phyloP scores from a whole-genome alignment of 1,284 basidiomycete species.

The Mycosarcoma maydis region DNA sequence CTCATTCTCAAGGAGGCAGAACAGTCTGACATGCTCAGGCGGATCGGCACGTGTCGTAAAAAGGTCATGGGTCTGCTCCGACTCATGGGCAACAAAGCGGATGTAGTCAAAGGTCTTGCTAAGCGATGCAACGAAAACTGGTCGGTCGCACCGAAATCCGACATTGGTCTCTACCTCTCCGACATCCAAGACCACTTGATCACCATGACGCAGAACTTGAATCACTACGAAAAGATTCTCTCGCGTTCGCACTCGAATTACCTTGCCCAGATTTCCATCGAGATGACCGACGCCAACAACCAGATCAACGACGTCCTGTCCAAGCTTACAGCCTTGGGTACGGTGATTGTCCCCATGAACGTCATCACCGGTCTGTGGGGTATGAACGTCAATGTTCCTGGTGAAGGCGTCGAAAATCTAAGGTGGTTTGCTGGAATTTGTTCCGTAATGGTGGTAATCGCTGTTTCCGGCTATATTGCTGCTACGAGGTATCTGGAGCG shows the following conservation, averaged over 20 bases:
- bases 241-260: slow-evolving; percentile 98
- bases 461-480: slow-evolving; percentile 62
- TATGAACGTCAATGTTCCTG: slow-evolving; percentile 66
- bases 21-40: slow-evolving; percentile 80
- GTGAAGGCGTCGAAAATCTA: slow-evolving; percentile 58
- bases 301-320: slow-evolving; percentile 97
- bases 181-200: slow-evolving; percentile 93
- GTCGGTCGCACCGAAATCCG: slow-evolving; percentile 95
- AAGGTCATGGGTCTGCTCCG: slow-evolving; percentile 97
- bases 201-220: slow-evolving; percentile 94
- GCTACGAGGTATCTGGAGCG: slow-evolving; percentile 63
- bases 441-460: slow-evolving; percentile 62
- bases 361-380: slow-evolving; percentile 67
- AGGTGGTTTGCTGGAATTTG: slow-evolving; percentile 64
- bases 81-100: slow-evolving; percentile 99
- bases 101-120: slow-evolving; percentile 97
- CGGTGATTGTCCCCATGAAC: slow-evolving; percentile 80
- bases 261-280: slow-evolving; percentile 64
- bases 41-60: slow-evolving; percentile 97
- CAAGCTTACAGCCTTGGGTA: slow-evolving; percentile 98
- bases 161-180: slow-evolving; percentile 94
- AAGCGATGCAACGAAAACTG: slow-evolving; percentile 98
- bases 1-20: slow-evolving; percentile 89
- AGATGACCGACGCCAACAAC: slow-evolving; percentile 92
- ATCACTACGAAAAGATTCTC: slow-evolving; percentile 79